Percentiles rank a stretch among this genome's conserved stretches.
phyloP scores from a whole-genome alignment of 495 filamentous ascomycete species.

The Penicillium roqueforti region DNA sequence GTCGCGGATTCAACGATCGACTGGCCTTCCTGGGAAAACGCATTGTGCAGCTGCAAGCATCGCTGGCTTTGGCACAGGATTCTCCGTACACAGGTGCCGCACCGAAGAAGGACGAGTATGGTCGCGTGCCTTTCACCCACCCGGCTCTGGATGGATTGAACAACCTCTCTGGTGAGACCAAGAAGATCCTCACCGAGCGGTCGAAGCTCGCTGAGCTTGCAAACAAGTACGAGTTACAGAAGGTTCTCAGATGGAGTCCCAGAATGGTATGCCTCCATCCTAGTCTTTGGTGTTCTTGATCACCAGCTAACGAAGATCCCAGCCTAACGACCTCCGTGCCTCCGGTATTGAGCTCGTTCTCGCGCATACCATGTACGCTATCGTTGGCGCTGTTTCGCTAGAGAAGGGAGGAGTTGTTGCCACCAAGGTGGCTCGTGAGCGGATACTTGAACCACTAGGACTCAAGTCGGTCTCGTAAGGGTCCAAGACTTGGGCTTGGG shows the following conservation, averaged over 20 bases:
- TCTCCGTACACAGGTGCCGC: slow-evolving; percentile 21
- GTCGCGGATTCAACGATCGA: slow-evolving; percentile 90
- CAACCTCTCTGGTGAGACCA: slow-evolving; percentile 57
- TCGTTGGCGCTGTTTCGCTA: slow-evolving; percentile 81
- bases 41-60: slow-evolving; percentile 75
- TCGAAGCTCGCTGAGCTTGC: slow-evolving; percentile 63
- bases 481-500: slow-evolving; percentile 13
- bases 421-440: slow-evolving; percentile 66
- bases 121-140: slow-evolving; percentile 66
- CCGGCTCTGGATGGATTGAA: slow-evolving; percentile 66
- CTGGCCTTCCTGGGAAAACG: slow-evolving; percentile 83
- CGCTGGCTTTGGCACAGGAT: slow-evolving; percentile 61
- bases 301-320: slow-evolving; percentile 10
- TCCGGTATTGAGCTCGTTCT: slow-evolving; percentile 73
- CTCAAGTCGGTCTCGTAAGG: slow-evolving; percentile 32
- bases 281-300: not conserved
- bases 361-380: slow-evolving; percentile 72
- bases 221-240: slow-evolving; percentile 59
- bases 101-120: slow-evolving; percentile 30
- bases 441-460: slow-evolving; percentile 60
- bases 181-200: slow-evolving; percentile 52
- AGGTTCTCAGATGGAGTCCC: slow-evolving; percentile 84
- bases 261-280: slow-evolving; percentile 50
- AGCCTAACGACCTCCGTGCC: slow-evolving; percentile 65
- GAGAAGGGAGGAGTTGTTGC: slow-evolving; percentile 80